phyloP scores from a whole-genome alignment of 257 asterid genomes.

The Nicotiana benthamiana region DNA sequence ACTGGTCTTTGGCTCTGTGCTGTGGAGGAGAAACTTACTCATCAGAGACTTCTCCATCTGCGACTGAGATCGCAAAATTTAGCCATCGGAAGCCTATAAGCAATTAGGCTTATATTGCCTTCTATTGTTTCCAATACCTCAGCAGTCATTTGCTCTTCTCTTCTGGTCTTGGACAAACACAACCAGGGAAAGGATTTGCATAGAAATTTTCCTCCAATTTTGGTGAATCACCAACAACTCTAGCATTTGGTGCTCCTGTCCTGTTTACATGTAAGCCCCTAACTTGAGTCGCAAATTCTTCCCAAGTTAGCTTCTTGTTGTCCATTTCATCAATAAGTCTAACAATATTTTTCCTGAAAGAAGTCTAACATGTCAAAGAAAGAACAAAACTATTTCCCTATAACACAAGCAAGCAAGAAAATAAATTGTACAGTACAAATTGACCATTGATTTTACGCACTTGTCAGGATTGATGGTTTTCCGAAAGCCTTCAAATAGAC shows the following conservation, averaged over 20 bases:
- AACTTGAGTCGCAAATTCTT: slow-evolving; percentile 22
- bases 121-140: neutral
- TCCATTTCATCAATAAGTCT: slow-evolving; percentile 24
- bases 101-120: neutral
- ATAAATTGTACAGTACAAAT: neutral
- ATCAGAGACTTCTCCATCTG: neutral
- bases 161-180: slow-evolving; percentile 21
- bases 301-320: slow-evolving; percentile 16
- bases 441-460: slow-evolving; percentile 8
- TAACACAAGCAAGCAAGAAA: neutral
- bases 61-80: neutral
- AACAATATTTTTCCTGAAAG: slow-evolving; percentile 20
- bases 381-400: neutral
- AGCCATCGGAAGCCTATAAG: neutral
- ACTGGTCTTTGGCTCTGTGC: neutral
- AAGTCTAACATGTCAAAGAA: neutral
- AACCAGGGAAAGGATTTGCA: slow-evolving; percentile 37
- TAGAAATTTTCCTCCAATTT: slow-evolving; percentile 31
- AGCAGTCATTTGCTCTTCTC: neutral
- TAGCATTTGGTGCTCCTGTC: slow-evolving; percentile 23
- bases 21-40: neutral
- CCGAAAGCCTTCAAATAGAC: slow-evolving; percentile 24
- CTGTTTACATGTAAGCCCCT: slow-evolving; percentile 26
- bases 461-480: slow-evolving; percentile 34
- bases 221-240: slow-evolving; percentile 19